A percentile compares a stretch with the other conserved stretches of the same genome.
phyloP scores from a whole-genome alignment of 371 early-diverging fungal species.

The Syncephalis plumigaleata region DNA sequence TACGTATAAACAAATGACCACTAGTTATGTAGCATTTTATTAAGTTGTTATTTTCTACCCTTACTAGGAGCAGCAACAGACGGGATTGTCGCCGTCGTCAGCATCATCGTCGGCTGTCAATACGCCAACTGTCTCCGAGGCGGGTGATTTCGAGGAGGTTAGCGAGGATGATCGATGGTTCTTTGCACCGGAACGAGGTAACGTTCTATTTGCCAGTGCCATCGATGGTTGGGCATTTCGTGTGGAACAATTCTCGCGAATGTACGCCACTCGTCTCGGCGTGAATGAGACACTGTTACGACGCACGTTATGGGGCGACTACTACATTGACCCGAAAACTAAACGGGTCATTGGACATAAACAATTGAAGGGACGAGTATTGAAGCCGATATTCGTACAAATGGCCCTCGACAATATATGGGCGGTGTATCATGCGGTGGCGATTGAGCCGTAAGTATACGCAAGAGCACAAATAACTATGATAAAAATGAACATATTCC shows the following conservation, averaged over 20 bases:
- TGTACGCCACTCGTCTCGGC: slow-evolving; percentile 81
- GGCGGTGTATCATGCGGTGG: slow-evolving; percentile 81
- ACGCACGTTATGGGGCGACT: slow-evolving; percentile 90
- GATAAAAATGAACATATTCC: too few species aligned
- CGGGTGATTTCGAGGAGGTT: slow-evolving; percentile 60
- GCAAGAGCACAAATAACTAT: too few species aligned
- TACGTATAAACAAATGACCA: slow-evolving; percentile 5
- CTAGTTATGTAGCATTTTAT: not conserved
- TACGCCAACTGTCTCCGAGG: slow-evolving; percentile 6
- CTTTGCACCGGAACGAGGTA: slow-evolving; percentile 87
- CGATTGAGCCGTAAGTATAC: slow-evolving; percentile 13
- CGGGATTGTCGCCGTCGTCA: too few species aligned
- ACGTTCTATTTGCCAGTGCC: slow-evolving; percentile 90
- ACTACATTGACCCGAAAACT: slow-evolving; percentile 85
- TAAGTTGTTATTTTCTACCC: slow-evolving; percentile 5
- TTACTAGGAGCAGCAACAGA: not conserved
- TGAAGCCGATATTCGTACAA: slow-evolving; percentile 93
- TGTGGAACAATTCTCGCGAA: slow-evolving; percentile 74
- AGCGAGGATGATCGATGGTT: slow-evolving; percentile 83
- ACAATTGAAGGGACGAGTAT: slow-evolving; percentile 55
- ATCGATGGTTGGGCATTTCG: slow-evolving; percentile 98
- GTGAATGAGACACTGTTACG: slow-evolving; percentile 56
- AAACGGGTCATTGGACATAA: slow-evolving; percentile 76
- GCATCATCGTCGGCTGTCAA: not conserved
- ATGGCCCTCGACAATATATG: slow-evolving; percentile 89